Conservation (phyloP, 2,329 filamentous ascomycete genomes). For the Diaporthe nobilis region DNA sequence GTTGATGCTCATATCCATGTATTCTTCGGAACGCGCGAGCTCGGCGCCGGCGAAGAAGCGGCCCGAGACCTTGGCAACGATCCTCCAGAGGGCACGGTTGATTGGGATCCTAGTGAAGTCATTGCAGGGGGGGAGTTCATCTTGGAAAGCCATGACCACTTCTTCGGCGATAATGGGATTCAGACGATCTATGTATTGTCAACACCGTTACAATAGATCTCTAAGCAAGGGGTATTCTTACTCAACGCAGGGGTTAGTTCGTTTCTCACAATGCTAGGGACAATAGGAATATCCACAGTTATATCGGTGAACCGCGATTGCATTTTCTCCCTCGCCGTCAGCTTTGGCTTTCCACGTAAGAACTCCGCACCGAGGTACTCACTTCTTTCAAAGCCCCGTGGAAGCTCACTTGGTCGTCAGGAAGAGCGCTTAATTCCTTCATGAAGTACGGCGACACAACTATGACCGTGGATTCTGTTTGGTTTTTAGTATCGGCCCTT, state of each 20-base stretch:
- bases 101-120: constrained; percentile 59
- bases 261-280: constrained; percentile 36
- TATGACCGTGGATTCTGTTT: constrained; percentile 33
- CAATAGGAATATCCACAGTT: constrained; percentile 18
- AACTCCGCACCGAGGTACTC: neutral
- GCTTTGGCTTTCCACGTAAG: neutral
- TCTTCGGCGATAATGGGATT: constrained; percentile 57
- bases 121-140: constrained; percentile 53
- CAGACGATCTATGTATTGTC: constrained; percentile 48
- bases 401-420: constrained; percentile 39
- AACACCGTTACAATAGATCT: neutral
- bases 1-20: constrained; percentile 61
- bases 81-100: constrained; percentile 57
- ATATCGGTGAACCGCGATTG: constrained; percentile 32
- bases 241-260: constrained; percentile 38
- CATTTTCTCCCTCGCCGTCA: constrained; percentile 34
- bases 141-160: constrained; percentile 51
- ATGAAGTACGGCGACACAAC: constrained; percentile 30
- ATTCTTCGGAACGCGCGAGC: constrained; percentile 59
- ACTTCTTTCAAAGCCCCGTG: constrained; percentile 36
- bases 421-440: constrained; percentile 35
- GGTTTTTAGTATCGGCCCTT: neutral
- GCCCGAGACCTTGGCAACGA: constrained; percentile 62
- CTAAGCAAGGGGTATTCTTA: constrained; percentile 18
- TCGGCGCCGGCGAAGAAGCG: constrained; percentile 64